Conservation (phyloP, 345 rosid species). For the Aethionema arabicum region DNA sequence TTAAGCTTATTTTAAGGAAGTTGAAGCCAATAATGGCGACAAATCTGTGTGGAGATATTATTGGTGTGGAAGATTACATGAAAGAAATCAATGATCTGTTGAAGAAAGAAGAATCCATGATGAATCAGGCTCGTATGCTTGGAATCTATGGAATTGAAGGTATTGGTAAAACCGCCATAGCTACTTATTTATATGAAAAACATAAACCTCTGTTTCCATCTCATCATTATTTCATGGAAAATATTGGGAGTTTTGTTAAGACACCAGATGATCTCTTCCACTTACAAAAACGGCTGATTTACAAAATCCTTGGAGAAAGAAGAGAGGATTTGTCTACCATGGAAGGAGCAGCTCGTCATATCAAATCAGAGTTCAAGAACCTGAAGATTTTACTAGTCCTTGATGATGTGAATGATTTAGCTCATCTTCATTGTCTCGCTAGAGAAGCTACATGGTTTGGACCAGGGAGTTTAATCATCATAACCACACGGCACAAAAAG, state of each 20-base stretch:
- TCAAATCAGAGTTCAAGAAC: too few relatives aligned
- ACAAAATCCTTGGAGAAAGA: neutral
- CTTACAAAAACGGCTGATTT: neutral
- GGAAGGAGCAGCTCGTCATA: too few relatives aligned
- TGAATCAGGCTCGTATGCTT: slow-evolving; percentile 7
- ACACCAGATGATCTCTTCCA: neutral
- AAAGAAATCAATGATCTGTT: slow-evolving; percentile 15
- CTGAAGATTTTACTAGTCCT: slow-evolving; percentile 4
- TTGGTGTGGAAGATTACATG: slow-evolving; percentile 17
- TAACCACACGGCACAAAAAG: slow-evolving; percentile 49
- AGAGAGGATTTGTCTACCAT: neutral
- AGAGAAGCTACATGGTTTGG: slow-evolving; percentile 42
- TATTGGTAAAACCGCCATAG: slow-evolving; percentile 39
- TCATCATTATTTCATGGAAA: slow-evolving; percentile 24
- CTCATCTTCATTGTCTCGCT: slow-evolving; percentile 46
- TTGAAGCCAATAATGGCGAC: neutral
- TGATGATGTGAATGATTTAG: slow-evolving; percentile 22
- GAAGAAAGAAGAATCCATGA: neutral
- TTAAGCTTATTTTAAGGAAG: neutral
- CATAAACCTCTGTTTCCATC: slow-evolving; percentile 16
- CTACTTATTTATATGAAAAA: slow-evolving; percentile 29
- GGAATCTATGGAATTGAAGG: slow-evolving; percentile 36
- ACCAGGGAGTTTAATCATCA: slow-evolving; percentile 49
- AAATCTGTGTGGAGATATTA: neutral
- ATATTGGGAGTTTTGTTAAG: slow-evolving; percentile 3